Base-by-base conservation (phyloP, 202 grass and related monocot species). In the Saccharum hybrid region DNA sequence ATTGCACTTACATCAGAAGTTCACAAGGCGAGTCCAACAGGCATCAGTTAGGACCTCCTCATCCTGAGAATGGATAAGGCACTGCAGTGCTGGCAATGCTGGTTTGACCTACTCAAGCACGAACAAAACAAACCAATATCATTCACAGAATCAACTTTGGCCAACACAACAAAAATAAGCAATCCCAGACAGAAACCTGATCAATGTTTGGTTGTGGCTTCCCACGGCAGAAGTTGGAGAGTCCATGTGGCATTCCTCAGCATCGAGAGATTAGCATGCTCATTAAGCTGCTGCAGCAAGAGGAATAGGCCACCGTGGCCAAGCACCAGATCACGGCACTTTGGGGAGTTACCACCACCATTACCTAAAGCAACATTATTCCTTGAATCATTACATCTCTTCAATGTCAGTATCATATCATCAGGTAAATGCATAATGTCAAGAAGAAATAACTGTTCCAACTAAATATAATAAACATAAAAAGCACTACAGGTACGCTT, bases 181-280 rank as follows among this genome's bases (percentile, higher is more conserved):
- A 8, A 40, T 40, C 39, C 39, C 39, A 40, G 6, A 40, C 7
- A 40, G 3, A 60, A 70, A 97, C 95, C 95, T 93, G 95, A 11
- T 97, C 95, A 78, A 97, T 94, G 67, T 65, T 76, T 5, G 92
- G 95, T 36, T 97, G 92, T 26, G 95, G 92, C 66, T 97, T 97
- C 38, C 95, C 95, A 62, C 92, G 89, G 71, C 92, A 97, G 31
- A 97, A 97, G 68, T 97, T 97, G 10, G 95, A 97, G 85, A 30
- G 95, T 97, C 95, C 92, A 94, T 41, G 92, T 97, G 59, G 92
- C 92, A 33, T 97, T 97, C 84, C 92, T 94, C 12, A 97, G 85
- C 95, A 97, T 97, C 0, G 95, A 97, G 19, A 97, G 88, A 75
- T 94, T 97, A 13, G 95, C 90, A 31, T 93, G 90, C 69, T 97